Evolutionary conservation across 2,329 filamentous ascomycete species (phyloP), one percentile per base, ranked within the genome.

Genomic region (Fusarium napiforme): DNA sequence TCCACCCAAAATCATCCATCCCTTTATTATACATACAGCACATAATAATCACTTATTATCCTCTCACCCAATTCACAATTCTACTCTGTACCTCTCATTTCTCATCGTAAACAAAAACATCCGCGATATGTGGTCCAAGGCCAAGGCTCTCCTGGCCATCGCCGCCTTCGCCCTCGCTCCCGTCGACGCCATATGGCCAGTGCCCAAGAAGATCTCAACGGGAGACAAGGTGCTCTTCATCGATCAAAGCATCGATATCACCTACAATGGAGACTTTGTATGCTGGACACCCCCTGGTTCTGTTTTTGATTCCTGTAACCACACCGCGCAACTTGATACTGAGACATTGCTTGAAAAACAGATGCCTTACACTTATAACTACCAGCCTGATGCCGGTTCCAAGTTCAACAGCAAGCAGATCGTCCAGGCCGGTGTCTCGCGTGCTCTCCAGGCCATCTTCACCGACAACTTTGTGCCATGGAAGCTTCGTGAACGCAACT

Each of bases 391-490:
- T 34, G 67, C 79, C 28, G 81, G 84, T 19, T 61, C 81, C 59
- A 78, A 81, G 23, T 83, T 87, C 68, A 83, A 78, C 76, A 88
- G 87, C 82, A 83, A 84, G 75, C 83, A 87, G 23, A 85, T 92
- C 32, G 87, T 92, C 56, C 83, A 86, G 74, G 86, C 83, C 32
- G 90, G 84, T 36, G 83, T 92, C 26, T 85, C 86, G n/a, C 87
- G 92, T 52, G 86, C 92, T 15, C 84, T 91, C 72, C 81, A 86
- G 30, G 88, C 87, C 64, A 89, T 96, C 63, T 93, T 95, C 81
- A 82, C 88, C 32, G 84, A 91, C 66, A 90, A 89, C 75, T 90
- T 95, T 70, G 88, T 94, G 21, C 93, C 94, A 0, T 96, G 93
- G 93, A 94, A 92, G 83, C 88, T 96, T 62, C 87, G 92, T 71